These are phyloP conservation scores for Balansia obtecta DNA, from an alignment of 2,329 filamentous ascomycete species.

Conservation along the genomic window DNA sequence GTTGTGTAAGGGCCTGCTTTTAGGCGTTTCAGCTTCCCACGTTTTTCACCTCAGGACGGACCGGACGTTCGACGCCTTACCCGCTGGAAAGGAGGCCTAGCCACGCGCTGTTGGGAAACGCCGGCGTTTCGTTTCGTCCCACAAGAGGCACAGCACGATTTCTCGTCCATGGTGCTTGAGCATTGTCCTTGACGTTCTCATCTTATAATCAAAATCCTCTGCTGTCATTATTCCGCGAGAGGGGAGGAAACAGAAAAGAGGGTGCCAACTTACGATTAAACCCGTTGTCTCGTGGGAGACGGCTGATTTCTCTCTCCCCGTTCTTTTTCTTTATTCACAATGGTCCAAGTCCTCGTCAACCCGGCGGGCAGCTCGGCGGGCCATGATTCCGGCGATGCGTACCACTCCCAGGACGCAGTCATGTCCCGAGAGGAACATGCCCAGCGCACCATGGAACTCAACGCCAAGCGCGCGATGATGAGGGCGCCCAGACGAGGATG, in stretches of 20 bases:
- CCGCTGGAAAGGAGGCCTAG: neutral
- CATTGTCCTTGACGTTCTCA: neutral
- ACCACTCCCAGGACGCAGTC: slow-evolving; percentile 8
- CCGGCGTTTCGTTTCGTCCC: neutral
- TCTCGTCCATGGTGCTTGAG: neutral
- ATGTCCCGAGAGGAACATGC: slow-evolving; percentile 30
- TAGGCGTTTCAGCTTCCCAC: neutral
- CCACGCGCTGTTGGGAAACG: neutral
- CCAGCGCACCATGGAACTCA: slow-evolving; percentile 25
- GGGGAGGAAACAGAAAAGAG: neutral
- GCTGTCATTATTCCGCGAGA: neutral
- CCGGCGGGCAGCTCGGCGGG: slow-evolving; percentile 11
- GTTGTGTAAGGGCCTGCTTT: neutral
- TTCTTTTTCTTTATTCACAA: no score
- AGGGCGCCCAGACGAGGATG: slow-evolving; percentile 32
- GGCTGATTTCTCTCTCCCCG: neutral
- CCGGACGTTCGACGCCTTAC: neutral
- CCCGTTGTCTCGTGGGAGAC: neutral
- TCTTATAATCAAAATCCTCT: neutral
- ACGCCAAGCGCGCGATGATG: slow-evolving; percentile 22
- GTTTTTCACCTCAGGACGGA: neutral
- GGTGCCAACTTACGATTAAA: neutral
- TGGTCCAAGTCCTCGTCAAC: slow-evolving; percentile 22
- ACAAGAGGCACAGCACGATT: no score
- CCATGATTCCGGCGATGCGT: slow-evolving; percentile 12